Base-by-base conservation (phyloP, 305 asterid species). In the Fraxinus albicans region DNA sequence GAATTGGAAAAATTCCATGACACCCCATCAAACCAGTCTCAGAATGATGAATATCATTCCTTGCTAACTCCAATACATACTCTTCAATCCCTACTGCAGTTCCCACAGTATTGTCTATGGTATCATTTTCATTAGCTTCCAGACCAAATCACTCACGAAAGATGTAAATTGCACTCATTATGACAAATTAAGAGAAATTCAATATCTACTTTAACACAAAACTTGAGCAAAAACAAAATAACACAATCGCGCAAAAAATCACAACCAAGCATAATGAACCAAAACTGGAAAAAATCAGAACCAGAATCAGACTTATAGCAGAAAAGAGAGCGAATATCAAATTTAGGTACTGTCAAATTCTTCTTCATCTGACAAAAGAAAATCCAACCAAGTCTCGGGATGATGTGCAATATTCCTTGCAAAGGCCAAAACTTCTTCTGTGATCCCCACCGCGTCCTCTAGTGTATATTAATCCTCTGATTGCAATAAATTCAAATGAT, bases 321-420 rank as follows among this genome's bases (percentile, higher is more conserved):
- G n/a, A 23, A 67, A 67, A 25, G 34, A 67, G 73, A 10, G 73
- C 8, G 17, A 3, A 67, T 23, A 27, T 27, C 34, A 67, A 79
- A 81, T 79, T 73, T 82, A 38, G 79, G 81, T 78, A 95, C 98
- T 98, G 79, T 93, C 94, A 80, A 89, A 91, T 73, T 94, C 98
- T 36, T 92, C 98, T 80, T 93, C 98, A 81, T 96, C 99, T 23
- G 91, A 84, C 73, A 93, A 86, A 0, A 98, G 98, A 83, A 94
- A 96, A 91, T 96, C 98, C 92, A 96, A 85, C 99, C 99, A 96
- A 50, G 99, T 96, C 91, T 96, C 98, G 0, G 99, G 98, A 88
- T 96, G 99, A 91, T 93, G 99, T 29, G 98, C 98, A 60, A 95
- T 94, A 83, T 96, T 92, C 87, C 81, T 91, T 12, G 98, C 97